Evolutionary conservation across 768 basidiomycete genomes (phyloP), one percentile per base, ranked within the genome.

Genomic region (Rossbeevera mucosa): DNA sequence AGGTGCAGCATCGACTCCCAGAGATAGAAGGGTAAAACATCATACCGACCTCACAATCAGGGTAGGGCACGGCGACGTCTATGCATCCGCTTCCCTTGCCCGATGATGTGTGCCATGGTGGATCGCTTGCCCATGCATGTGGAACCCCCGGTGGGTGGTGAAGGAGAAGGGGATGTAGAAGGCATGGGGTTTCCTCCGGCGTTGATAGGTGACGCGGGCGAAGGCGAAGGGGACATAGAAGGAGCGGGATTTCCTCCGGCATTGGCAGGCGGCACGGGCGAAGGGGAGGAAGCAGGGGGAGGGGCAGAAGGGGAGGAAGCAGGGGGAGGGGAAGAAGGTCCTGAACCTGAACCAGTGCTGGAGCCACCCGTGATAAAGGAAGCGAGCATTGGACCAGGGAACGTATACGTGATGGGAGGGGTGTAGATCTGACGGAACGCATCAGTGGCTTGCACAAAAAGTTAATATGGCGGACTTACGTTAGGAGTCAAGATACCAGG

Each of bases 401-500:
- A 82, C 11, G 51, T 55, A 60, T 83, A 83, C 11, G 7, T 47
- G 16, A 59, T 41, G 0, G 55, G 57, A 0, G 64, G 59, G 55
- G 63, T 72, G 54, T 62, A 68, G 44, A 71, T 56, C 62, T 67
- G 25, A 2, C 2, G 38, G 2, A 11, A 1, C 2, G n/a, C 5
- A 24, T 59, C 51, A 53, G 30, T 50, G n/a, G 40, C 3, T 22
- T 7, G 21, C 7, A 7, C 1, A n/a, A 44, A 44, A 5, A 4
- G 11, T 7, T 8, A 21, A 41, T 11, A 6, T 21, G 0, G 6
- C 3, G 0, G 5, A 60, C 71, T 47, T 54, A 79, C 79, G 47
- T 74, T 62, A 13, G 76, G 73, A 52, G 72, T 76, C 54, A 78
- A 75, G 64, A 91, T 83, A 46, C 88, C 88, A 2, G 87, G 76